Evolutionary conservation across 2,329 filamentous ascomycete species (phyloP).

Genomic region (Plenodomus tracheiphilus): DNA sequence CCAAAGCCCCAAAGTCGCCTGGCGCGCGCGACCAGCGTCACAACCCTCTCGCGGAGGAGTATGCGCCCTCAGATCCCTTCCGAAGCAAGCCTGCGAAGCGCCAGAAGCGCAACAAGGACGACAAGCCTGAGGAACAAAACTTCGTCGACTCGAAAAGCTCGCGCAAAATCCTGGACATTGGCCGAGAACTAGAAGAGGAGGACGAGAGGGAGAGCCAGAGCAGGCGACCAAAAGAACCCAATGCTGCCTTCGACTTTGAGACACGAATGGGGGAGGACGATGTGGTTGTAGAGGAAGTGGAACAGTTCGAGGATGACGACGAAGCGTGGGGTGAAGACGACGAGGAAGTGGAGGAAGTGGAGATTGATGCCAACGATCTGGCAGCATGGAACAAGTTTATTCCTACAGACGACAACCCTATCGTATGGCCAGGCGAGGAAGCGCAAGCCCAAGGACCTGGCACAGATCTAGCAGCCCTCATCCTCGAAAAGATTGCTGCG

Average conservation of each 20-base stretch:
- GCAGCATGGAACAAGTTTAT: slow-evolving; percentile 92
- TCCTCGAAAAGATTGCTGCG: slow-evolving; percentile 89
- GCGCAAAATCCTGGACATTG: slow-evolving; percentile 84
- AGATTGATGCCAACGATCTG: slow-evolving; percentile 86
- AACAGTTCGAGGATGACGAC: slow-evolving; percentile 54
- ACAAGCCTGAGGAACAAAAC: slow-evolving; percentile 64
- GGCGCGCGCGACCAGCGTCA: slow-evolving; percentile 69
- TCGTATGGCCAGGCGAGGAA: slow-evolving; percentile 66
- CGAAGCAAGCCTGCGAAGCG: slow-evolving; percentile 68
- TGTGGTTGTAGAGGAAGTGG: slow-evolving; percentile 52
- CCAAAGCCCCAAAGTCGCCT: slow-evolving; percentile 68
- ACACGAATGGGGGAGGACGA: slow-evolving; percentile 66
- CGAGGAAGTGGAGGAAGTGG: slow-evolving; percentile 69
- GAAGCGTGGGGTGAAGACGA: slow-evolving; percentile 79
- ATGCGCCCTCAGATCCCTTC: slow-evolving; percentile 67
- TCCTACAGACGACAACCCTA: slow-evolving; percentile 71
- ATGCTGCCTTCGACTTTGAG: slow-evolving; percentile 77
- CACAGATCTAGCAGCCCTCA: slow-evolving; percentile 88
- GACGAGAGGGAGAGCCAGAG: slow-evolving; percentile 61
- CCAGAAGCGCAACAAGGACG: slow-evolving; percentile 61
- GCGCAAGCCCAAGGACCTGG: slow-evolving; percentile 45
- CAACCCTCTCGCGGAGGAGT: slow-evolving; percentile 92
- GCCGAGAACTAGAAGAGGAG: slow-evolving; percentile 85
- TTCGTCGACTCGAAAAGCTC: slow-evolving; percentile 90
- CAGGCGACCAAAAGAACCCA: slow-evolving; percentile 50